Conservation (phyloP, 140 eudicot genomes). For the Oenanthe javanica region DNA sequence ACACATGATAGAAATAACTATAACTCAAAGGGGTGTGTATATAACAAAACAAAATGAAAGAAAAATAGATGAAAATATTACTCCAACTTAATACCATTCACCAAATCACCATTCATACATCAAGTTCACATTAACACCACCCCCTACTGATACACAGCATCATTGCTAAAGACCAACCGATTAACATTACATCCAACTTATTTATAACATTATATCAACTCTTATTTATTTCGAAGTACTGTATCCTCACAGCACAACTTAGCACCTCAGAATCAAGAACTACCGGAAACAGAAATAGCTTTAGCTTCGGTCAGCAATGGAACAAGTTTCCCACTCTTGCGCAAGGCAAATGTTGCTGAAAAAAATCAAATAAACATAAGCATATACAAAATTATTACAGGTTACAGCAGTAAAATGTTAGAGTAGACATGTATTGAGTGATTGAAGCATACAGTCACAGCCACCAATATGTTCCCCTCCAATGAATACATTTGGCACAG, state of each 20-base stretch:
- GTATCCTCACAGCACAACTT: background rate
- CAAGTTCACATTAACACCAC: background rate
- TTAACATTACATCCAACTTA: background rate
- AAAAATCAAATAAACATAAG: background rate
- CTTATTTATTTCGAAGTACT: too few relatives aligned
- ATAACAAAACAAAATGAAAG: background rate
- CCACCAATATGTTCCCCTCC: constrained; percentile 95
- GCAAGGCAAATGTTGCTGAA: constrained; percentile 59
- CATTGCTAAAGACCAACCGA: background rate
- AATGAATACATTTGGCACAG: constrained; percentile 87
- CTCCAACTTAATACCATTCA: background rate
- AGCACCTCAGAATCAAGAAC: constrained; percentile 25
- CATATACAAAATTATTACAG: background rate
- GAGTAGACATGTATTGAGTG: background rate
- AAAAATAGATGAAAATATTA: background rate
- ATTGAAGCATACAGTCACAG: constrained; percentile 59
- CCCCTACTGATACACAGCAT: background rate
- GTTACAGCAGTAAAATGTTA: background rate
- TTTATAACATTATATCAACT: too few relatives aligned
- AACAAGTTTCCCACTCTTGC: constrained; percentile 65
- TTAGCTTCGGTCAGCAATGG: constrained; percentile 79
- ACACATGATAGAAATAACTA: too few relatives aligned
- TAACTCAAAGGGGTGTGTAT: background rate
- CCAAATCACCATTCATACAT: background rate
- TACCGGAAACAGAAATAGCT: constrained; percentile 48